phyloP scores from a whole-genome alignment of 352 stramenopile species.

The Pythium dissimile region DNA sequence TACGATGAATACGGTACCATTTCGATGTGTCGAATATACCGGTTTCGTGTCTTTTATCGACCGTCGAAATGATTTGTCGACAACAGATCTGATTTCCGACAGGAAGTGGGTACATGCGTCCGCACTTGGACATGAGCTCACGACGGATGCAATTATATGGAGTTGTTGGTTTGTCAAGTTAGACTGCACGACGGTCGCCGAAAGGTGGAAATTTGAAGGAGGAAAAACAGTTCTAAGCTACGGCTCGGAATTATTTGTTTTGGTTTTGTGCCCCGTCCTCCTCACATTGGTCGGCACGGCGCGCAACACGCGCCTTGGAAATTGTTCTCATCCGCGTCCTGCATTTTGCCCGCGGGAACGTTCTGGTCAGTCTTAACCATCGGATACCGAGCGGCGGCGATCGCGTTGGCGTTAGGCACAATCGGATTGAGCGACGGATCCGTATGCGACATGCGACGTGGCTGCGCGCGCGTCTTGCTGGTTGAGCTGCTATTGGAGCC shows the following conservation, averaged over 20 bases:
- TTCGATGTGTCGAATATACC: too few relatives aligned
- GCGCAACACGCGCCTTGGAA: conserved; percentile 54
- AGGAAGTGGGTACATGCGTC: conserved; percentile 8
- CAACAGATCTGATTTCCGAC: conserved; percentile 22
- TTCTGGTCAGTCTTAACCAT: conserved; percentile 80
- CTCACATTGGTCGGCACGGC: conserved; percentile 62
- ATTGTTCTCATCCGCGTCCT: conserved; percentile 27
- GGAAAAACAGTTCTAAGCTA: not conserved
- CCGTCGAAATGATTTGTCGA: not conserved
- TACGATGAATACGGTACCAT: too few relatives aligned
- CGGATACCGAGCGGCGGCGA: conserved; percentile 58
- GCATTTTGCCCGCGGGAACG: conserved; percentile 28
- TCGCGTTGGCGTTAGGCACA: conserved; percentile 65
- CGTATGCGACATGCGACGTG: conserved; percentile 43
- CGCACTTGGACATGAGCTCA: too few relatives aligned
- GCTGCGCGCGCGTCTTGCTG: conserved; percentile 24
- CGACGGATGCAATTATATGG: too few relatives aligned
- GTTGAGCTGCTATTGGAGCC: conserved; percentile 44
- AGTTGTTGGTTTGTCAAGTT: too few relatives aligned
- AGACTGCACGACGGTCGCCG: too few relatives aligned
- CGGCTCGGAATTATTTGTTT: too few relatives aligned
- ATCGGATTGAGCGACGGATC: conserved; percentile 61
- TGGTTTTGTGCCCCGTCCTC: too few relatives aligned
- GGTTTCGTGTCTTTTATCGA: not conserved
- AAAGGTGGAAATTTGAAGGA: not conserved